Evolutionary conservation across 148 eudicot species (phyloP), one percentile per base, ranked within the genome.

Genomic region (Silene uniflora): DNA sequence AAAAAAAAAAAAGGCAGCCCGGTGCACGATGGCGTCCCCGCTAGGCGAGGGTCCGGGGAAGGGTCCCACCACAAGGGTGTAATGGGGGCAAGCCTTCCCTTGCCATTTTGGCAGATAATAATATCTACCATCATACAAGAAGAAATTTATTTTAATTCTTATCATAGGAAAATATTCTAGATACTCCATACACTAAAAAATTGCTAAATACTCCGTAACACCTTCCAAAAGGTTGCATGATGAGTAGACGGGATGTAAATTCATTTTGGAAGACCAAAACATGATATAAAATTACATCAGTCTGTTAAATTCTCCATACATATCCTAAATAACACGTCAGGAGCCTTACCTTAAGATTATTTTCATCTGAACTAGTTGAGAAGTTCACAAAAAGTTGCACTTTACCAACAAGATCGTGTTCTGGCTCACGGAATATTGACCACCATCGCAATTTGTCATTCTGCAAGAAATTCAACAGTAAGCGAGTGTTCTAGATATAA

Each of bases 371-470:
- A 77, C 81, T 86, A 6, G 92, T 95, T 62, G 98, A 88, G 76
- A 92, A 95, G 64, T 86, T 91, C 46, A 95, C 87, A 54, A 78
- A 85, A 17, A 95, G 83, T 73, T 95, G 99, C 61, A 92, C 11
- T 89, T 86, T 92, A 67, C 99, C 99, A 76, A 91, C 91, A 83
- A 92, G 90, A 77, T 95, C 91, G 73, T 95, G 99, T 83, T 88
- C 98, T 62, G 99, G 99, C 74, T 95, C 99, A 73, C 75, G 92
- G 83, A 86, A 92, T 73, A 95, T 85, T 25, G 89, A 89, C 91
- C 99, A 95, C 90, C 98, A 91, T n/a, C 97, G 90, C 12, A 92
- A 86, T 84, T 92, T 95, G 75, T 92, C 99, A 75, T 88, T 90
- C 99, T 95, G 89, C 86, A 85, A 73, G 52, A 39, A 80, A 22